A percentile compares a stretch with the other conserved stretches of the same genome.
phyloP scores from a whole-genome alignment of 2,329 filamentous ascomycete genomes.

The Aplosporella prunicola region DNA sequence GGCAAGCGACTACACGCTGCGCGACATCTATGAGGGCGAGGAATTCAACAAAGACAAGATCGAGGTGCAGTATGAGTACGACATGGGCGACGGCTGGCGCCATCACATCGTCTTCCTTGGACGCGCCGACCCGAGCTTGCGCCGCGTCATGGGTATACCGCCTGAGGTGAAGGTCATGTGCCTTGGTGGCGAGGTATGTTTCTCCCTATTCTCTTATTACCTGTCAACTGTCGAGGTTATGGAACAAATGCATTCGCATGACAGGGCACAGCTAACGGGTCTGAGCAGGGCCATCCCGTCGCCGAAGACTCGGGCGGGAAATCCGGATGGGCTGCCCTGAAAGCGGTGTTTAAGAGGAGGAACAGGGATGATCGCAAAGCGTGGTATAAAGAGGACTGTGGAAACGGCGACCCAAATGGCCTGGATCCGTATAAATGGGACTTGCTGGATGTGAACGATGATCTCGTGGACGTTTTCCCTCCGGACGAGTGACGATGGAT shows the following conservation, averaged over 20 bases:
- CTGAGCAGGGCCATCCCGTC: background rate
- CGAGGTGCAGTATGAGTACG: slow-evolving; percentile 5
- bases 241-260: too few species aligned
- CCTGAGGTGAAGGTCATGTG: background rate
- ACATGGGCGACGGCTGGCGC: slow-evolving; percentile 1
- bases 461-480: background rate
- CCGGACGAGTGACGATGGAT: too few species aligned
- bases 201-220: background rate
- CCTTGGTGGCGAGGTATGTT: slow-evolving; percentile 1
- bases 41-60: background rate
- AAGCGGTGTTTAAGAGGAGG: slow-evolving; percentile 3
- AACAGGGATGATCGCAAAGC: slow-evolving; percentile 4
- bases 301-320: slow-evolving; percentile 3
- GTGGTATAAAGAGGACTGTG: slow-evolving; percentile 5
- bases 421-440: slow-evolving; percentile 9
- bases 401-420: background rate
- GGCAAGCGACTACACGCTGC: background rate
- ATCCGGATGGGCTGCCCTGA: slow-evolving; percentile 5
- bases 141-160: background rate
- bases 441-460: slow-evolving; percentile 1
- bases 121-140: background rate
- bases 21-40: background rate
- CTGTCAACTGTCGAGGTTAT: too few species aligned
- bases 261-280: background rate
- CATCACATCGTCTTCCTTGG: slow-evolving; percentile 4